Evolutionary conservation across 371 early-diverging fungal genomes (phyloP).

Genomic region (Scutellospora calospora): DNA sequence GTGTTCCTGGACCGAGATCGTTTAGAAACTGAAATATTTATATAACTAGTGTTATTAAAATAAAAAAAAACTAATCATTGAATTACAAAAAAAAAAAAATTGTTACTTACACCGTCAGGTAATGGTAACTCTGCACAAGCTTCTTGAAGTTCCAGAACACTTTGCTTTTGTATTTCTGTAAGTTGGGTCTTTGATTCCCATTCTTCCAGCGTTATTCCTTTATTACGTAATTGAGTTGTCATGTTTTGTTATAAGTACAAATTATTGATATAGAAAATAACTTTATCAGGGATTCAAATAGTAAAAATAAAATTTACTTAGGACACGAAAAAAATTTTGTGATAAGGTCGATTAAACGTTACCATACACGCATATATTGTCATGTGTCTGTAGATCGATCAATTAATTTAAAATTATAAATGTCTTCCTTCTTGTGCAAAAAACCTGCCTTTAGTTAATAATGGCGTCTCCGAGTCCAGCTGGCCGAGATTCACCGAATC

Average conservation of each 20-base stretch:
- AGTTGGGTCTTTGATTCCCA: slow-evolving; percentile 75
- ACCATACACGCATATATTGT: too few species aligned
- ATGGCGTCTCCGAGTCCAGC: slow-evolving; percentile 29
- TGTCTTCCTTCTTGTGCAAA: too few species aligned
- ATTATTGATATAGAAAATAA: too few species aligned
- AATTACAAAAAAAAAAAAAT: background rate
- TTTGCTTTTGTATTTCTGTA: slow-evolving; percentile 64
- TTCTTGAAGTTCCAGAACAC: slow-evolving; percentile 71
- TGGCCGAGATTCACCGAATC: slow-evolving; percentile 26
- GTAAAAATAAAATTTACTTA: too few species aligned
- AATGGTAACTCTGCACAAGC: slow-evolving; percentile 73
- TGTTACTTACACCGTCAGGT: slow-evolving; percentile 60
- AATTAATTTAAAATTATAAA: too few species aligned
- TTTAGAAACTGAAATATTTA: slow-evolving; percentile 11
- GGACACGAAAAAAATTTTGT: too few species aligned
- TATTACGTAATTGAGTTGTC: slow-evolving; percentile 9
- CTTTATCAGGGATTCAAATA: too few species aligned
- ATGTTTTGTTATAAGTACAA: too few species aligned
- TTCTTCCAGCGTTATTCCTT: slow-evolving; percentile 64
- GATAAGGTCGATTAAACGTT: too few species aligned
- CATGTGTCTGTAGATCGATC: too few species aligned
- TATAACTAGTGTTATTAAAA: slow-evolving; percentile 8
- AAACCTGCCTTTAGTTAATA: background rate
- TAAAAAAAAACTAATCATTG: background rate
- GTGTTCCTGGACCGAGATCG: slow-evolving; percentile 48